These are phyloP conservation scores for Acanthamoeba sp. DNA, from an alignment of 208 protist genomes.

Conservation along the genomic window DNA sequence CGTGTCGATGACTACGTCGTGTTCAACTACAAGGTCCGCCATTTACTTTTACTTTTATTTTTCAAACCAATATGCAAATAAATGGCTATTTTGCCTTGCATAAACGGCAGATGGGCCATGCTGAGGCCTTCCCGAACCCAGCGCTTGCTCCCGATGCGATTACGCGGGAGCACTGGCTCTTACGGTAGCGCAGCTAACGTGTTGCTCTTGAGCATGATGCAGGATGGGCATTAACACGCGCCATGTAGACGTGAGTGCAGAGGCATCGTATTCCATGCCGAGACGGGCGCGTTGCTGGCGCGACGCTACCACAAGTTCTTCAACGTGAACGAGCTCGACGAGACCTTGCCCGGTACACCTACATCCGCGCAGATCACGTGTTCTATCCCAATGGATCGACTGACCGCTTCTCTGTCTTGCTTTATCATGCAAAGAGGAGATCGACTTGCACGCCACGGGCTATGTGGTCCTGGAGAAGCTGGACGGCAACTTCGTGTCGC, in stretches of 20 bases:
- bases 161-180: background rate
- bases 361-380: too few species aligned
- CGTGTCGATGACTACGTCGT: background rate
- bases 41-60: background rate
- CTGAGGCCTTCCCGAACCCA: background rate
- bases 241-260: background rate
- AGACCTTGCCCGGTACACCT: background rate
- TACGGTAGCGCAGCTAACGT: background rate
- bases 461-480: slow-evolving; percentile 6
- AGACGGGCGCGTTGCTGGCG: background rate
- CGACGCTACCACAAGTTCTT: slow-evolving; percentile 58
- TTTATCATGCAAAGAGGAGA: background rate
- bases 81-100: too few species aligned
- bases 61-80: background rate
- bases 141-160: background rate
- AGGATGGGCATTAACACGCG: background rate
- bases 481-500: slow-evolving; percentile 1
- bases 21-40: slow-evolving; percentile 11
- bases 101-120: background rate
- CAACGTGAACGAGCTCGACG: slow-evolving; percentile 2
- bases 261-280: background rate
- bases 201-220: too few species aligned
- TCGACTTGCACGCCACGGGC: background rate
- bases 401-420: background rate
- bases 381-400: too few species aligned